These are phyloP conservation scores for Biscutella laevigata DNA, from an alignment of 441 rosid genomes.

Conservation along the genomic window DNA sequence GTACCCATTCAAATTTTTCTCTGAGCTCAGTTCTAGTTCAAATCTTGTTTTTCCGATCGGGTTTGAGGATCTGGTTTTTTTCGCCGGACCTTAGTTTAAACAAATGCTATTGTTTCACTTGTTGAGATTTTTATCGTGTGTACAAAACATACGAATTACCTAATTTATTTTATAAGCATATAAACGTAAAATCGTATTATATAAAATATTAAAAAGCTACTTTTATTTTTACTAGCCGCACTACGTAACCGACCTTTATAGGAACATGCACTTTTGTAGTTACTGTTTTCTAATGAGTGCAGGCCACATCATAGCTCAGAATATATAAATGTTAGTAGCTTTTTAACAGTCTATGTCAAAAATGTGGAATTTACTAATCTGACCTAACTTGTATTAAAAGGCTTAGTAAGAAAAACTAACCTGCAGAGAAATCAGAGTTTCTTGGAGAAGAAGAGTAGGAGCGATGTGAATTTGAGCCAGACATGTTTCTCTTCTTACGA, in stretches of 20 bases:
- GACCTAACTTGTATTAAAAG: constrained; percentile 10
- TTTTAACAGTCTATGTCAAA: constrained; percentile 23
- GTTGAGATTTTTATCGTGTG: neutral
- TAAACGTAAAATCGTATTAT: neutral
- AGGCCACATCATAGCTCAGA: constrained; percentile 26
- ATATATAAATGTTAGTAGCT: constrained; percentile 3
- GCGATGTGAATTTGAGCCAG: constrained; percentile 27
- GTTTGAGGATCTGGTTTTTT: no score
- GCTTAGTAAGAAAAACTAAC: constrained; percentile 26
- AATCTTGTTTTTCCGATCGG: no score
- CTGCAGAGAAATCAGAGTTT: constrained; percentile 49
- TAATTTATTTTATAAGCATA: neutral
- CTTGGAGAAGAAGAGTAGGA: constrained; percentile 47
- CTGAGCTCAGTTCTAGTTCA: no score
- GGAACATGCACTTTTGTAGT: constrained; percentile 20
- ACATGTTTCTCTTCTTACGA: constrained; percentile 31
- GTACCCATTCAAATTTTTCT: no score
- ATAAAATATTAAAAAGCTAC: neutral
- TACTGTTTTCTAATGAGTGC: constrained; percentile 18
- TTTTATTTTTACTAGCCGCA: constrained; percentile 22
- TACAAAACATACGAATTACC: neutral
- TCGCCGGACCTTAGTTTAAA: no score
- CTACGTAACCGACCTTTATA: constrained; percentile 16
- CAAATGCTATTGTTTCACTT: neutral
- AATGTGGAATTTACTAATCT: neutral